Evolutionary conservation across 2,329 filamentous ascomycete genomes (phyloP).

Genomic region (Exophiala phaeomuriformis): DNA sequence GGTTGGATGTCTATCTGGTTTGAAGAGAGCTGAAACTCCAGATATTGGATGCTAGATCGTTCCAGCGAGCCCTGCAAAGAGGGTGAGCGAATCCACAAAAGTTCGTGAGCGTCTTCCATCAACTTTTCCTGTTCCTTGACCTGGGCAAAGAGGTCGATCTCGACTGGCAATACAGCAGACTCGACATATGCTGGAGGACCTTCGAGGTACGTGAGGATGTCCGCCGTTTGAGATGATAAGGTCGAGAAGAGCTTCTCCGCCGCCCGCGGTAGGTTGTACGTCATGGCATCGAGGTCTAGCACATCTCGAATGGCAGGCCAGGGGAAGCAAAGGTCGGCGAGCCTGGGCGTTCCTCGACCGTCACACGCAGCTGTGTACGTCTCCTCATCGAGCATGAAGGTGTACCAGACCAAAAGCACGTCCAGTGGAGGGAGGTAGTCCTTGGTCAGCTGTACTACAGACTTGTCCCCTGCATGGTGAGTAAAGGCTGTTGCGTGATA

Average conservation of each 20-base stretch:
- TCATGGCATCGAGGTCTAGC: conserved; percentile 15
- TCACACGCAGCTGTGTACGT: conserved; percentile 5
- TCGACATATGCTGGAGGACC: conserved; percentile 18
- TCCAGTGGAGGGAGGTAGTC: conserved; percentile 23
- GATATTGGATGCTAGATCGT: conserved; percentile 9
- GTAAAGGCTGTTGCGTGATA: conserved; percentile 19
- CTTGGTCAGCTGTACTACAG: background rate
- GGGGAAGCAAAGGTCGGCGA: conserved; percentile 13
- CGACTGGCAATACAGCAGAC: background rate
- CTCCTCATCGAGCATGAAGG: conserved; percentile 14
- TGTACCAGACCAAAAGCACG: conserved; percentile 24
- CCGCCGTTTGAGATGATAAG: conserved; percentile 13
- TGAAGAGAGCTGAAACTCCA: background rate
- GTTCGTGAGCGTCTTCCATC: conserved; percentile 6
- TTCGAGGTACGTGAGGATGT: conserved; percentile 19
- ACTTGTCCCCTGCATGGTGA: background rate
- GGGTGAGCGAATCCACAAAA: conserved; percentile 21
- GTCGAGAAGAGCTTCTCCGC: conserved; percentile 18
- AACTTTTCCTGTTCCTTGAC: conserved; percentile 12
- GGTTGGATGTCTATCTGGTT: background rate
- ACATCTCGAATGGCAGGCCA: conserved; percentile 18
- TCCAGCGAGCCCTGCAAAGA: conserved; percentile 12
- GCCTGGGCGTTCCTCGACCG: conserved; percentile 3
- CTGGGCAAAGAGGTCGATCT: conserved; percentile 9
- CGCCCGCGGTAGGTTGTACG: conserved; percentile 10